phyloP scores from a whole-genome alignment of 2,329 filamentous ascomycete genomes.

The Ceratocystiopsis brevicomis region DNA sequence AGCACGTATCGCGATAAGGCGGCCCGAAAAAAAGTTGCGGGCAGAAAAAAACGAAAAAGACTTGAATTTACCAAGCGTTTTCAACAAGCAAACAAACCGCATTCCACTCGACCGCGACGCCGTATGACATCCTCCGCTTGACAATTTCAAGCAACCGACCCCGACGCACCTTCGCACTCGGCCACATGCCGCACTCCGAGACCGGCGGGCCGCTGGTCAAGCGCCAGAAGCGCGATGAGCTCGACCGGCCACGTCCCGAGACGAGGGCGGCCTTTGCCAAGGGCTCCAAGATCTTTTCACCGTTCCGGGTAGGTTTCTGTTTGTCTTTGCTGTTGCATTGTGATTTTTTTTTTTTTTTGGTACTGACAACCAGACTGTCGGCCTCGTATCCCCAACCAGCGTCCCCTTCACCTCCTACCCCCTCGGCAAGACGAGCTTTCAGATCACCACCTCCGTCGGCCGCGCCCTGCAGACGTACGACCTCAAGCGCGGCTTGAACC shows the following conservation, averaged over 20 bases:
- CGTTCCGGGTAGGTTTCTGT: constrained; percentile 56
- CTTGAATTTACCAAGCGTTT: background rate
- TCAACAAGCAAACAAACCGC: background rate
- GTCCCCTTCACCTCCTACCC: constrained; percentile 83
- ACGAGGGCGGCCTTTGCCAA: constrained; percentile 20
- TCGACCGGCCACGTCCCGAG: background rate
- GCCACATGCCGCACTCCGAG: constrained; percentile 36
- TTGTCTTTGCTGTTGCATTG: background rate
- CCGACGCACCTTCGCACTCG: background rate
- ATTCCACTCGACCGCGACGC: background rate
- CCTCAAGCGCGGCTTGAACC: constrained; percentile 68
- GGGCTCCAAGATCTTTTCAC: constrained; percentile 71
- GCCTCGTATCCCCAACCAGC: constrained; percentile 73
- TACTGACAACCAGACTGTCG: constrained; percentile 48
- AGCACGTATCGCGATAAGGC: constrained; percentile 5
- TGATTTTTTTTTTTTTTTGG: background rate
- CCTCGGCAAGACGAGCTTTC: constrained; percentile 84
- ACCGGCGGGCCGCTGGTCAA: constrained; percentile 49
- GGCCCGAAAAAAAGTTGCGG: constrained; percentile 1
- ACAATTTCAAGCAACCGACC: background rate
- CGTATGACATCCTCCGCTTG: no score
- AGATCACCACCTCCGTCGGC: constrained; percentile 90
- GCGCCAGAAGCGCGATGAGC: constrained; percentile 43
- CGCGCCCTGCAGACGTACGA: constrained; percentile 90
- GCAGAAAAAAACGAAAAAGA: background rate